phyloP scores from a whole-genome alignment of 108 stramenopile species.

The Phaeodactylum tricornutum region DNA sequence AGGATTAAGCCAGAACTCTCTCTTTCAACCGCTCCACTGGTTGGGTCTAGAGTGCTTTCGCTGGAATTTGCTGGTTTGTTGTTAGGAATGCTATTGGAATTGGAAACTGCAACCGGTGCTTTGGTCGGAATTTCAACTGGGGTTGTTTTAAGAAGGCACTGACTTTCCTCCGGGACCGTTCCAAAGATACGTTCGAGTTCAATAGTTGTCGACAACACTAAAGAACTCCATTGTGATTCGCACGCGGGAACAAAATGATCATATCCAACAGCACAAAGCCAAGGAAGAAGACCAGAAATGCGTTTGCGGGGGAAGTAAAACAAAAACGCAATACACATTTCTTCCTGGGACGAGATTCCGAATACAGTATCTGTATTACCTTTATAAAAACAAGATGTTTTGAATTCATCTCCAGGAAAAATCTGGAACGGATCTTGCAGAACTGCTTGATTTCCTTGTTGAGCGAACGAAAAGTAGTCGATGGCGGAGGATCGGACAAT shows the following conservation, averaged over 20 bases:
- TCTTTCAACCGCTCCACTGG: too few species aligned
- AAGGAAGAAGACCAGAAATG: neutral
- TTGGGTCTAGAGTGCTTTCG: too few species aligned
- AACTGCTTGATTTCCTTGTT: constrained; percentile 23
- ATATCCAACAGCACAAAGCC: constrained; percentile 1
- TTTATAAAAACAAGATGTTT: constrained; percentile 34
- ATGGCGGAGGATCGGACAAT: constrained; percentile 22
- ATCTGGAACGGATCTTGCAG: constrained; percentile 28
- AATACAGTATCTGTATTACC: constrained; percentile 12
- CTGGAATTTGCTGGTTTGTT: too few species aligned
- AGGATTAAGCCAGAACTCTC: too few species aligned
- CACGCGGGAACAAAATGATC: neutral
- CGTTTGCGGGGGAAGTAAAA: constrained; percentile 5
- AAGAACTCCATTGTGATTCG: neutral
- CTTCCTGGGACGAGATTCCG: constrained; percentile 28
- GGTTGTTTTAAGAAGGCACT: too few species aligned
- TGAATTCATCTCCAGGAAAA: constrained; percentile 35
- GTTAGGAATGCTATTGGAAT: too few species aligned
- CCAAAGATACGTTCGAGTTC: too few species aligned
- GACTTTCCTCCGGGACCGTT: too few species aligned
- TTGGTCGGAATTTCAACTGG: too few species aligned
- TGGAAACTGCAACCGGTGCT: too few species aligned
- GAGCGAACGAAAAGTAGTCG: constrained; percentile 41
- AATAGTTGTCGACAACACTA: too few species aligned
- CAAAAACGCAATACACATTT: constrained; percentile 55